Percentiles rank a stretch among this genome's conserved stretches.
Evolutionary conservation across 179 eudicot species (phyloP).

Genomic region (Spinacia oleracea): DNA sequence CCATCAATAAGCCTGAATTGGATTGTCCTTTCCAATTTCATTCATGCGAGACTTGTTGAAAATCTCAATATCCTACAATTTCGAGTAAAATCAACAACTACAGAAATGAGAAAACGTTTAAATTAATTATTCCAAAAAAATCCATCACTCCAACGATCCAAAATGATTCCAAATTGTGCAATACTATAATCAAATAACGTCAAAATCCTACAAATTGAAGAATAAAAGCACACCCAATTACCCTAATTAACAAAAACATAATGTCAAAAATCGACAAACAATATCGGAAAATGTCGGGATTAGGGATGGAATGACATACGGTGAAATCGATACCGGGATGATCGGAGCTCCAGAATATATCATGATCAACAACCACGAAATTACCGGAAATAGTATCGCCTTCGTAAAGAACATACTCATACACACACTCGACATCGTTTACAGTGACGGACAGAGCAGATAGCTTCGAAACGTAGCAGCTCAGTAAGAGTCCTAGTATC

Average conservation of each 20-base stretch:
- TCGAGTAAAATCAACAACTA: neutral
- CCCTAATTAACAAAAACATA: neutral
- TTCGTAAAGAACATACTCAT: conserved; percentile 79
- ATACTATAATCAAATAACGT: neutral
- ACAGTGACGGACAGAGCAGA: conserved; percentile 73
- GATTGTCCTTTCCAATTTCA: neutral
- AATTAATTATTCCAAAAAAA: no score
- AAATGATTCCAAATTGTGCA: neutral
- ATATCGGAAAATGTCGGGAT: neutral
- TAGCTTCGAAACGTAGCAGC: conserved; percentile 31
- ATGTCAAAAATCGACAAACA: neutral
- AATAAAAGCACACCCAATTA: neutral
- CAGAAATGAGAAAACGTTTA: no score
- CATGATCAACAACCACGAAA: conserved; percentile 93
- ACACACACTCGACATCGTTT: conserved; percentile 76
- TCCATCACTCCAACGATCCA: neutral
- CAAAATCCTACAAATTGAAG: neutral
- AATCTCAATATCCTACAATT: neutral
- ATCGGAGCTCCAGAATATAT: conserved; percentile 84
- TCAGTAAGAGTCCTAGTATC: conserved; percentile 38
- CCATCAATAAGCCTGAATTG: neutral
- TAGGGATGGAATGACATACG: conserved; percentile 35
- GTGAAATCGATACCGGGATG: conserved; percentile 88
- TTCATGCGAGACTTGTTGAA: neutral
- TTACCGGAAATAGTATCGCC: conserved; percentile 84